These are phyloP conservation scores for Verticillium nubilum DNA, from an alignment of 2,329 filamentous ascomycete species.

Conservation along the genomic window DNA sequence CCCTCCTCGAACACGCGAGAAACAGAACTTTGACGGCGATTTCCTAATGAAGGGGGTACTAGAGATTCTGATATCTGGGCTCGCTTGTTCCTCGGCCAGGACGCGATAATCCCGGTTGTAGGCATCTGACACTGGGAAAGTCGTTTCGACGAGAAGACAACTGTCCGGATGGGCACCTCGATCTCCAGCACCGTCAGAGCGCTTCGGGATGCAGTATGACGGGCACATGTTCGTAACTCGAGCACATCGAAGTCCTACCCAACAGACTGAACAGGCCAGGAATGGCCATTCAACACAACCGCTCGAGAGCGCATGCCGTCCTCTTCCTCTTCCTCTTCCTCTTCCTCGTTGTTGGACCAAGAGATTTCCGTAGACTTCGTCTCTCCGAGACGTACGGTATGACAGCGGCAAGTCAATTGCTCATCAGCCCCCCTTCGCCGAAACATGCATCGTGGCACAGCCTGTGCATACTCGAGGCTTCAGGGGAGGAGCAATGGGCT, in stretches of 20 bases:
- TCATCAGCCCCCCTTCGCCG: not conserved
- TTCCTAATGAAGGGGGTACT: not conserved
- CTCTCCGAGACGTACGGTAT: not conserved
- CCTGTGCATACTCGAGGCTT: not conserved
- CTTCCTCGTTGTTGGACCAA: not conserved
- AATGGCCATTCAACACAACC: not conserved
- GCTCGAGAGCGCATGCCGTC: not conserved
- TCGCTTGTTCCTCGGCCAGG: not conserved
- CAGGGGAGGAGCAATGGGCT: not conserved
- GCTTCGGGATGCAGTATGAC: not conserved
- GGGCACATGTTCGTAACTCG: not conserved
- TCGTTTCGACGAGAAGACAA: not conserved
- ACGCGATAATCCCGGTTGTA: not conserved
- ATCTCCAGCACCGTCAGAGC: not conserved
- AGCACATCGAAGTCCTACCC: not conserved
- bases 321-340: not conserved
- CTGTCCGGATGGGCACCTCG: not conserved
- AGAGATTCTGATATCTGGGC: not conserved
- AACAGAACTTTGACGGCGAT: not conserved
- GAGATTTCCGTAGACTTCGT: not conserved
- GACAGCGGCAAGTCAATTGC: not conserved
- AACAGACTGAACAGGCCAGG: not conserved
- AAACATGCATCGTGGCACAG: not conserved
- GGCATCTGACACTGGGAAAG: not conserved
- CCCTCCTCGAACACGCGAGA: not conserved